Base-by-base conservation (phyloP, 176 grass and related monocot species). In the Hyparrhenia diplandra region DNA sequence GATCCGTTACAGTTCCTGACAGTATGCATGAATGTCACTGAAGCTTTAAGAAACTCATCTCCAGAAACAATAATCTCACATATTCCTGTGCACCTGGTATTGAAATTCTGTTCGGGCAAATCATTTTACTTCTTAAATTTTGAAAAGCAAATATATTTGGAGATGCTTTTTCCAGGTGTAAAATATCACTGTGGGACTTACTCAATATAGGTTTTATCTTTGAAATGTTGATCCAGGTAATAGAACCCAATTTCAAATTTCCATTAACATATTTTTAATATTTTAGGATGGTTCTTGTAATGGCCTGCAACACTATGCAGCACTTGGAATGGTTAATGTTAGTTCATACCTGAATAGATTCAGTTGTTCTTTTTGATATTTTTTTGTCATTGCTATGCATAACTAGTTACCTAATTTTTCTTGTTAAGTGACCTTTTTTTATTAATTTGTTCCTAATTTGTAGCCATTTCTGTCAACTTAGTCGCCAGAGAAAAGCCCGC, bases 261-360 rank as follows among this genome's bases (percentile, higher is more conserved):
- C 8, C n/a, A 60, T 60, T 25, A 13, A 60, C 57, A 0, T 52
- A n/a, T 25, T 25, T 27, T 25, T 25, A 12, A 27, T 27, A 60
- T 85, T 90, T 79, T 88, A 95, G 96, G 96, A 98, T 98, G 96
- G 96, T 66, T 98, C 96, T 57, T 98, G 96, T 80, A 98, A 98
- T 69, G 96, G 96, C 25, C 82, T 98, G 64, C 96, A 98, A 76
- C 96, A 98, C 69, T 98, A 95, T 91, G 96, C 96, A 82, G 96
- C 92, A 84, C 91, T 98, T 73, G 92, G 92, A 86, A 98, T 90
- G 82, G 96, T 95, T 80, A 84, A 93, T 88, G 96, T 98, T 67
- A 85, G 73, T 75, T 83, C 24, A 16, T 81, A 27, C 18, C 52
- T 46, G 39, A 66, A 79, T 91, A 39, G 66, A 80, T 88, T 86